Conservation (phyloP, 345 rosid species). For the Hypericum androsaemum region DNA sequence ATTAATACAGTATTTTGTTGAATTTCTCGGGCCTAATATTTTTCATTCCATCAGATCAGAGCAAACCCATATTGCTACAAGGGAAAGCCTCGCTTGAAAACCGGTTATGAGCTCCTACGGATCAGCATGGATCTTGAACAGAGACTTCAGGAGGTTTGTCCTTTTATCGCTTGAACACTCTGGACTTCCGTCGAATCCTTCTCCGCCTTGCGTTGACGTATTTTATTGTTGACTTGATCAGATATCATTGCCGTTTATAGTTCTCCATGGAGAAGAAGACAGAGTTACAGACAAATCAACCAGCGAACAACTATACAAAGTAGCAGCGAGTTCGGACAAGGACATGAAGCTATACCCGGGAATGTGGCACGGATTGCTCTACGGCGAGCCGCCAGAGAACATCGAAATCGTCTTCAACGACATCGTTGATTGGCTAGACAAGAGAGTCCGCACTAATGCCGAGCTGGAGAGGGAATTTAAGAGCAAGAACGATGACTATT, state of each 20-base stretch:
- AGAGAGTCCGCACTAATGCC: conserved; percentile 17
- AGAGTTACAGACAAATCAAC: conserved; percentile 57
- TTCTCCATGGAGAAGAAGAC: conserved; percentile 82
- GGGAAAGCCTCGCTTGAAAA: conserved; percentile 66
- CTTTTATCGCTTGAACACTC: too few species aligned
- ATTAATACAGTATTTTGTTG: too few species aligned
- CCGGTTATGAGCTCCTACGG: conserved; percentile 48
- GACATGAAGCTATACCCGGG: conserved; percentile 56
- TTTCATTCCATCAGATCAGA: conserved; percentile 37
- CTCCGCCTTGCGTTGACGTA: too few species aligned
- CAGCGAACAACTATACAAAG: conserved; percentile 40
- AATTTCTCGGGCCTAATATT: too few species aligned
- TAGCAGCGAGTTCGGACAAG: conserved; percentile 58
- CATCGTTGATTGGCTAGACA: conserved; percentile 51
- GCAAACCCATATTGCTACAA: conserved; percentile 66
- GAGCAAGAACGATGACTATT: conserved; percentile 12
- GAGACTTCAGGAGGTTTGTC: conserved; percentile 45
- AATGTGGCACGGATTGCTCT: conserved; percentile 91
- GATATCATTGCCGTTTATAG: conserved; percentile 61
- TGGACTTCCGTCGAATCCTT: too few species aligned
- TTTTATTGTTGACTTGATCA: neutral
- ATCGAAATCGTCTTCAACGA: conserved; percentile 55
- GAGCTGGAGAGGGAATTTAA: conserved; percentile 48
- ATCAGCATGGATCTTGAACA: conserved; percentile 48
- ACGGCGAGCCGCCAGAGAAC: conserved; percentile 60